A percentile compares a stretch with the other conserved stretches of the same genome.
Conservation (phyloP, 495 filamentous ascomycete species). For the Xylaria sp. region DNA sequence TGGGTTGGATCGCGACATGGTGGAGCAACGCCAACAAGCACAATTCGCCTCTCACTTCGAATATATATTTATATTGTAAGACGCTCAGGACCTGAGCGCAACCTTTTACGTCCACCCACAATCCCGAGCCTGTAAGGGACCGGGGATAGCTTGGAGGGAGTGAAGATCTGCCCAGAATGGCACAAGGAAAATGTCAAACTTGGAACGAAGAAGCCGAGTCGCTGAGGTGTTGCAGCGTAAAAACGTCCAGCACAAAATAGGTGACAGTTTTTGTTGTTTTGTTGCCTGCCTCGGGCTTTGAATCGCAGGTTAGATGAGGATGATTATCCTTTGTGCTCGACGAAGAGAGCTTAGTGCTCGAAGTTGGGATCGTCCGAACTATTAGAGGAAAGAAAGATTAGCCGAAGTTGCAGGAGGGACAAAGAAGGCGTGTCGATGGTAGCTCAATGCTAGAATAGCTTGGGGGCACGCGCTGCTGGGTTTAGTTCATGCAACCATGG, state of each 20-base stretch:
- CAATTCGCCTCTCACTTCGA: conserved; percentile 5
- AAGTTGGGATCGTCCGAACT: conserved; percentile 18
- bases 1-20: conserved; percentile 50
- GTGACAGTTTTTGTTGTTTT: conserved; percentile 15
- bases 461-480: not conserved
- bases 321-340: conserved; percentile 17
- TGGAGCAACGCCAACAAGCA: conserved; percentile 20
- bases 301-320: not conserved
- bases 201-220: conserved; percentile 1
- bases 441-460: not conserved
- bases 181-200: not conserved
- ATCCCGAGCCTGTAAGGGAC: conserved; percentile 1
- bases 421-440: conserved; percentile 17
- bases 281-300: conserved; percentile 4
- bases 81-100: conserved; percentile 9
- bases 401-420: conserved; percentile 22
- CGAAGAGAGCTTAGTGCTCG: conserved; percentile 24
- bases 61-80: not conserved
- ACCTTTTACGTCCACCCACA: conserved; percentile 20
- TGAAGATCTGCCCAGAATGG: conserved; percentile 6
- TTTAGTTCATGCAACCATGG: conserved; percentile 23
- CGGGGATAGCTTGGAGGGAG: not conserved
- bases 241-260: not conserved
- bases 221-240: not conserved
- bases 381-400: conserved; percentile 24